Percentiles rank a stretch among this genome's conserved stretches.
Conservation (phyloP, 2,329 filamentous ascomycete species). For the Beauveria brongniartii region DNA sequence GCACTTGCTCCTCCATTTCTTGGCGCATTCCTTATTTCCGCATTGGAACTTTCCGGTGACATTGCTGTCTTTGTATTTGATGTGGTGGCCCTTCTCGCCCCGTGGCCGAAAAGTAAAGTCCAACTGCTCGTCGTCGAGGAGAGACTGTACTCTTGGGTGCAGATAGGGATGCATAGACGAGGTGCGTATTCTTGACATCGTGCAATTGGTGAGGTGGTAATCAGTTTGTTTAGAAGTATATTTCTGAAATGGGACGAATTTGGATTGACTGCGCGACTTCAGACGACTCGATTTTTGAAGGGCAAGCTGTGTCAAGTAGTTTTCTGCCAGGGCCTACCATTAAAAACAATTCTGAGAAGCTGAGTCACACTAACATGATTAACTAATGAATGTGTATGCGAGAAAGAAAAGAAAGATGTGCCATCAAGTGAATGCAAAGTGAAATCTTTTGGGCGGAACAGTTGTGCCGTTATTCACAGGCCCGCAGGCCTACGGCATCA, state of each 20-base stretch:
- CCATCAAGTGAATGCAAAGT: too few relatives aligned
- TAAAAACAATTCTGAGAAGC: background rate
- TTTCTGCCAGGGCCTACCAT: background rate
- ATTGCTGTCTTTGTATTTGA: constrained; percentile 19
- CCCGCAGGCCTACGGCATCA: too few relatives aligned
- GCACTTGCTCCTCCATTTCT: constrained; percentile 25
- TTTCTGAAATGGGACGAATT: background rate
- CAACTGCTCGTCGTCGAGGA: constrained; percentile 14
- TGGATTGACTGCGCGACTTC: background rate
- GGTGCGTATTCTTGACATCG: background rate
- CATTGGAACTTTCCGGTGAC: constrained; percentile 28
- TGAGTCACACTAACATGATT: too few relatives aligned
- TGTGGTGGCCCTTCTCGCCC: constrained; percentile 12
- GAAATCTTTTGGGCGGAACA: too few relatives aligned
- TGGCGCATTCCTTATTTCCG: constrained; percentile 18
- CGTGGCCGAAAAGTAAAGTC: constrained; percentile 18
- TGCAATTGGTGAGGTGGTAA: too few relatives aligned
- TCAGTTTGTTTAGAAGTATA: background rate
- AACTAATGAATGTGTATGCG: too few relatives aligned
- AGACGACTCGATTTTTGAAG: background rate
- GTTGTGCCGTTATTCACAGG: too few relatives aligned
- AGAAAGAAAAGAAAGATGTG: too few relatives aligned
- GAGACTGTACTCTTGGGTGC: constrained; percentile 12
- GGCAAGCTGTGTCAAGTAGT: background rate
- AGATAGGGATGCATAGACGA: constrained; percentile 18